A percentile compares a stretch with the other conserved stretches of the same genome.
These are phyloP conservation scores for Pseudogymnoascus sp. DNA, from an alignment of 2,329 filamentous ascomycete genomes.

Conservation along the genomic window DNA sequence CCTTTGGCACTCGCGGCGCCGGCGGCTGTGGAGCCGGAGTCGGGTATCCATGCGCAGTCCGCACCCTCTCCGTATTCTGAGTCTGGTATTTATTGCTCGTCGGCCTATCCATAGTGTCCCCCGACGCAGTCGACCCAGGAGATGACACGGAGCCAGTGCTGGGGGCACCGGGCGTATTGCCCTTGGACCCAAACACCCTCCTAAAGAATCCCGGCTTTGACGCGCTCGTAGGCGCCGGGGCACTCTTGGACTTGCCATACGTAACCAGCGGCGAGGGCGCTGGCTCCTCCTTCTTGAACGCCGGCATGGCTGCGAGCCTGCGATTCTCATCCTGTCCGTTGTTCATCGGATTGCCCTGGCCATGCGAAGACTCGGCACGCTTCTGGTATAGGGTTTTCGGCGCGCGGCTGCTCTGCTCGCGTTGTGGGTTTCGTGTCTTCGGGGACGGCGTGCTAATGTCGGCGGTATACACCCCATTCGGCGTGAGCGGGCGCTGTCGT, in stretches of 20 bases:
- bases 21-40: conserved; percentile 21
- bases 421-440: conserved; percentile 25
- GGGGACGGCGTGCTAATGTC: conserved; percentile 8
- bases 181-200: conserved; percentile 70
- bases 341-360: neutral
- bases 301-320: conserved; percentile 25
- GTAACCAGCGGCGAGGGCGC: conserved; percentile 45
- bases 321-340: conserved; percentile 18
- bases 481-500: conserved; percentile 34
- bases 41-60: conserved; percentile 8
- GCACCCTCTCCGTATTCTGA: neutral
- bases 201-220: conserved; percentile 85
- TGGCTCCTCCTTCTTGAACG: conserved; percentile 37
- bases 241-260: conserved; percentile 37
- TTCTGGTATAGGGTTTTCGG: neutral
- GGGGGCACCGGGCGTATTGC: conserved; percentile 25
- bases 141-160: neutral
- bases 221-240: conserved; percentile 41
- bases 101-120: neutral
- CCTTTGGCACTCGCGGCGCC: neutral
- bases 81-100: neutral
- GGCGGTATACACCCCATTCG: conserved; percentile 25
- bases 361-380: neutral
- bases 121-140: neutral
- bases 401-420: conserved; percentile 24